These are phyloP conservation scores for Rhodotorula sp. DNA, from an alignment of 1,284 basidiomycete species.

Conservation along the genomic window DNA sequence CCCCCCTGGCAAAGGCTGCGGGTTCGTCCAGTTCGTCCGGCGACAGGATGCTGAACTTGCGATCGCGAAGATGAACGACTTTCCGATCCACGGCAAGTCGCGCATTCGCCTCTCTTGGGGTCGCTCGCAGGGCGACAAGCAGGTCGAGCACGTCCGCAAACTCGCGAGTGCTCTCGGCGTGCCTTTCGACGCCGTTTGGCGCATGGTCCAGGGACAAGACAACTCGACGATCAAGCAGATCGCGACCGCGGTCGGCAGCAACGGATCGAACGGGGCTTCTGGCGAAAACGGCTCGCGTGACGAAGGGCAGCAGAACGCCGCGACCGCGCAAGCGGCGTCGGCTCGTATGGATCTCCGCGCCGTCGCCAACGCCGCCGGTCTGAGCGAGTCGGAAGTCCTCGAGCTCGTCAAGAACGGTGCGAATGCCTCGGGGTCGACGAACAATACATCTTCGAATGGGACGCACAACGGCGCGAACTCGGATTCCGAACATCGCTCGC, in stretches of 20 bases:
- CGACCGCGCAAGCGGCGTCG: not conserved
- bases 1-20: slow-evolving; percentile 90
- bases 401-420: slow-evolving; percentile 34
- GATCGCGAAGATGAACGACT: slow-evolving; percentile 95
- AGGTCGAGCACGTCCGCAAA: slow-evolving; percentile 46
- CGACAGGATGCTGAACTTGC: slow-evolving; percentile 88
- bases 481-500: slow-evolving; percentile 12
- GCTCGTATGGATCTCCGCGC: slow-evolving; percentile 33
- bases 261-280: slow-evolving; percentile 1
- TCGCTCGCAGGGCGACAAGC: slow-evolving; percentile 62
- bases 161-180: slow-evolving; percentile 44
- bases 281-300: not conserved
- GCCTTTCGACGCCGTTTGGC: slow-evolving; percentile 45
- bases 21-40: slow-evolving; percentile 89
- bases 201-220: slow-evolving; percentile 46
- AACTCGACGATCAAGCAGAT: slow-evolving; percentile 46
- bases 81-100: slow-evolving; percentile 79
- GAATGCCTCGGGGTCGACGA: no score
- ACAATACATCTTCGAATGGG: not conserved
- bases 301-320: slow-evolving; percentile 8
- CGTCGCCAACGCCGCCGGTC: slow-evolving; percentile 37
- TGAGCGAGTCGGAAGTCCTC: slow-evolving; percentile 38
- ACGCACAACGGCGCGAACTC: not conserved
- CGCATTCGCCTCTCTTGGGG: slow-evolving; percentile 91
- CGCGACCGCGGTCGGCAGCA: slow-evolving; percentile 39